A percentile compares a stretch with the other conserved stretches of the same genome.
These are phyloP conservation scores for Cornus controversa DNA, from an alignment of 148 eudicot species.

Conservation along the genomic window DNA sequence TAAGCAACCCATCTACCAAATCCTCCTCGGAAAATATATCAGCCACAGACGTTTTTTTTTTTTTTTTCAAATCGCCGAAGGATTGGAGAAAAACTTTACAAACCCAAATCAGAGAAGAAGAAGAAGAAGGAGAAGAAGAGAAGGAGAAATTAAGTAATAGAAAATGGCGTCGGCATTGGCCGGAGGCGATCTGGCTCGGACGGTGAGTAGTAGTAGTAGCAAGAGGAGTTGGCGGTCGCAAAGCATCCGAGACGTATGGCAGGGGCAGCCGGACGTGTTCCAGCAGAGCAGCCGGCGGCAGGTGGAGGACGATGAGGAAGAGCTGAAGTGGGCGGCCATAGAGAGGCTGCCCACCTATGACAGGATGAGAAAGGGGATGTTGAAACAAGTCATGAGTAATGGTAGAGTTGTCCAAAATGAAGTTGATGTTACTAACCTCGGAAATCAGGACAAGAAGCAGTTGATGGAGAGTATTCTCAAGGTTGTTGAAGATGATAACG, in stretches of 20 bases:
- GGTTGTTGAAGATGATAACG: slow-evolving; percentile 41
- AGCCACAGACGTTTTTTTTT: too few species aligned
- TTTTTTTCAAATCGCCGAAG: too few species aligned
- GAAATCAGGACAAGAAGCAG: slow-evolving; percentile 22
- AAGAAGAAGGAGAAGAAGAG: too few species aligned
- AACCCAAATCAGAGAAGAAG: too few species aligned
- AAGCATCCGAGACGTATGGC: slow-evolving; percentile 27
- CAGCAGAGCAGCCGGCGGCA: slow-evolving; percentile 20
- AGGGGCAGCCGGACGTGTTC: slow-evolving; percentile 29
- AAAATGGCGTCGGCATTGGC: slow-evolving; percentile 24
- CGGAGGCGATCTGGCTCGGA: slow-evolving; percentile 17
- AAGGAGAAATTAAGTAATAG: background rate
- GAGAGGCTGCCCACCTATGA: slow-evolving; percentile 42
- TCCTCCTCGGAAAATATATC: background rate
- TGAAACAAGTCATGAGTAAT: slow-evolving; percentile 20
- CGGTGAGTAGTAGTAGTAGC: slow-evolving; percentile 16
- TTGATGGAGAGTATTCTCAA: slow-evolving; percentile 36
- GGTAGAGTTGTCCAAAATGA: slow-evolving; percentile 22
- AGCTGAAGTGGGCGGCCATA: slow-evolving; percentile 43
- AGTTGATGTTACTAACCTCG: slow-evolving; percentile 34
- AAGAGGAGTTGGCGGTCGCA: slow-evolving; percentile 23
- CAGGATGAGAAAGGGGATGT: slow-evolving; percentile 31
- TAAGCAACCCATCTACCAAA: too few species aligned
- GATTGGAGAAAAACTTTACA: too few species aligned
- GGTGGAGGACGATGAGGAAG: slow-evolving; percentile 27